Conservation (phyloP, 78 protist species). For the Guillardia theta region DNA sequence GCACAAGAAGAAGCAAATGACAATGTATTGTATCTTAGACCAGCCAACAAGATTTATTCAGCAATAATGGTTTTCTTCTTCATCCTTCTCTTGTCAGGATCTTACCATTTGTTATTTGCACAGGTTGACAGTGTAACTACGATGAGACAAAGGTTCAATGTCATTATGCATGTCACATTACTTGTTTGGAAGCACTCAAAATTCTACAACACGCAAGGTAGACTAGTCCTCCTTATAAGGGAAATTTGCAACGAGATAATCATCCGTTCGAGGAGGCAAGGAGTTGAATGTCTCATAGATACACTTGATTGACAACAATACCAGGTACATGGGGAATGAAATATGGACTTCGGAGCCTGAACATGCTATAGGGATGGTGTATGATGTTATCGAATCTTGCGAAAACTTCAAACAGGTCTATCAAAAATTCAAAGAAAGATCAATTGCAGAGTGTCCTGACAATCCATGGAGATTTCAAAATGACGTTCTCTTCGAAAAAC, state of each 20-base stretch:
- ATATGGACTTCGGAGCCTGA: background rate
- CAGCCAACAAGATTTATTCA: slow-evolving; percentile 31
- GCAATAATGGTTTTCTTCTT: too few relatives aligned
- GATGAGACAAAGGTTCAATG: background rate
- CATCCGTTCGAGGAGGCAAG: slow-evolving; percentile 51
- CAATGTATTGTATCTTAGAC: background rate
- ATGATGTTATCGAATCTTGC: background rate
- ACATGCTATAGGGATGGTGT: background rate
- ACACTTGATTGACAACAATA: too few relatives aligned
- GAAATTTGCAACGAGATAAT: slow-evolving; percentile 71
- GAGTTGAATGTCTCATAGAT: background rate
- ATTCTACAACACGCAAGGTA: background rate
- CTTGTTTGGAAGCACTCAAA: background rate
- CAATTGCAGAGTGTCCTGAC: background rate
- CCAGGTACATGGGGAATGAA: too few relatives aligned
- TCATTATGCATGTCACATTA: background rate
- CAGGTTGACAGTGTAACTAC: too few relatives aligned
- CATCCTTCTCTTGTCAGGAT: background rate
- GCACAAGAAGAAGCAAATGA: slow-evolving; percentile 4
- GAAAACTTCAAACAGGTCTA: background rate
- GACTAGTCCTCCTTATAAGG: slow-evolving; percentile 53
- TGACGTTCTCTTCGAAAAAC: slow-evolving; percentile 52
- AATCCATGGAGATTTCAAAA: slow-evolving; percentile 8
- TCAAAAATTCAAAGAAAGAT: background rate
- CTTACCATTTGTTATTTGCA: too few relatives aligned